Base-by-base conservation (phyloP, 2,329 filamentous ascomycete genomes). In the Fusarium sp. region DNA sequence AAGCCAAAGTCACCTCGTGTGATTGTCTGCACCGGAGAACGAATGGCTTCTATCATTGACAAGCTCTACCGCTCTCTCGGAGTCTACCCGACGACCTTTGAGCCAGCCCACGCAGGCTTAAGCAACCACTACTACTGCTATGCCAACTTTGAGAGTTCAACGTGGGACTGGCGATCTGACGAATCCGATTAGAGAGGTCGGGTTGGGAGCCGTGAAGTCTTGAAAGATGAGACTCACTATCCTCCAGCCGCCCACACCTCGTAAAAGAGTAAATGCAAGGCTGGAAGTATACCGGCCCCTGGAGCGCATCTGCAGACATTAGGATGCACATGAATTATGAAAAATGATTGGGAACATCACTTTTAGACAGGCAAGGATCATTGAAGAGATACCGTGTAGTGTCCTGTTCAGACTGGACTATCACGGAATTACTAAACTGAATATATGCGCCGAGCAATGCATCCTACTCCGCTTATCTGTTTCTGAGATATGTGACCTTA, bases 91-190 rank as follows among this genome's bases (percentile, higher is more conserved):
- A 95, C 92, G 1, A 88, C 86, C 1, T 94, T 90, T 75, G 87
- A 90, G 73, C 89, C 90, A 6, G 82, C 85, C 67, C 93, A 95
- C 74, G 85, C 87, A n/a, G 91, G 91, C 1, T 80, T 96, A 63
- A 92, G 91, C 78, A 96, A 96, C 75, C 91, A 94, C 78, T 96
- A 94, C 76, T 86, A 88, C 75, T 94, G 91, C 78, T 95, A 93
- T 75, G 88, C 92, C 24, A 95, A 93, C 75, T 95, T 93, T 75
- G 90, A 93, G 77, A 88, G 89, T 72, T 80, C 80, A 8, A 78
- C 77, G 6, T 88, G 87, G 85, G 79, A 76, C 43, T 87, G 80
- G 79, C 56, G 63, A 56, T 57, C 56, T 45, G 68, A 73, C 38
- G 67, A 60, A 45, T 63, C 53, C 44, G 58, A 65, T 24, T 60